These are phyloP conservation scores for Rhodotorula sp. DNA, from an alignment of 1,284 basidiomycete species.

Conservation along the genomic window DNA sequence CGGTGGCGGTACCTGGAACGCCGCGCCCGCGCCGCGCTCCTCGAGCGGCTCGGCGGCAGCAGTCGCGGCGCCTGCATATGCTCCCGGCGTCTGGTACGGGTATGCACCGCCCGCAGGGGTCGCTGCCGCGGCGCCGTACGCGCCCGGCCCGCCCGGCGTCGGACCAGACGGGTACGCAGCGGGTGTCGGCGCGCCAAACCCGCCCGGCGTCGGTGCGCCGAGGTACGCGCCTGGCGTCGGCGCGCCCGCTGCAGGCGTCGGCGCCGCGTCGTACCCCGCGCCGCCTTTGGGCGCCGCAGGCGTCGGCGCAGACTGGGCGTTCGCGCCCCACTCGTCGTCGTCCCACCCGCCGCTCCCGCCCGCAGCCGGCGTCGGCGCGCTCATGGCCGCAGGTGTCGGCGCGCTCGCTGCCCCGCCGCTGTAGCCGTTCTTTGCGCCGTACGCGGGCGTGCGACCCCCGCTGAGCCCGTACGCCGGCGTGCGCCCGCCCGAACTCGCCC, in stretches of 20 bases:
- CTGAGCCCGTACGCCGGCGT: conserved; percentile 44
- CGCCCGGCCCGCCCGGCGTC: conserved; percentile 50
- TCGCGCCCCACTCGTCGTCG: conserved; percentile 29
- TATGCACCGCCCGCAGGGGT: conserved; percentile 48
- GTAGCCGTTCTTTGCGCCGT: conserved; percentile 40
- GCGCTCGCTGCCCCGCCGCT: conserved; percentile 14
- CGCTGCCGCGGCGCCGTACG: conserved; percentile 49
- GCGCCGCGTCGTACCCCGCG: conserved; percentile 1
- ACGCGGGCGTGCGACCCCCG: conserved; percentile 52
- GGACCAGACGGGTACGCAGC: conserved; percentile 49
- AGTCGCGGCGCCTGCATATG: conserved; percentile 41
- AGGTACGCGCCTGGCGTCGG: conserved; percentile 44
- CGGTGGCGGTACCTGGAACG: conserved; percentile 7
- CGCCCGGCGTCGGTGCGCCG: conserved; percentile 33
- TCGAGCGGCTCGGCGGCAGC: conserved; percentile 36
- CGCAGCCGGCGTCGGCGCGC: conserved; percentile 33
- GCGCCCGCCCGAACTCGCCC: background rate
- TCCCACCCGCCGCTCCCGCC: conserved; percentile 14
- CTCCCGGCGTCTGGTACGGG: conserved; percentile 35
- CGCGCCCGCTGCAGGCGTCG: conserved; percentile 40
- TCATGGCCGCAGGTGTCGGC: conserved; percentile 29
- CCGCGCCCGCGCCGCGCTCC: conserved; percentile 18
- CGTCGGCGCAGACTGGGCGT: conserved; percentile 44
- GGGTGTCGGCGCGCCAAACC: conserved; percentile 41
- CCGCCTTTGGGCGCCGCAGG: conserved; percentile 45